Evolutionary conservation across 495 filamentous ascomycete species (phyloP), one percentile per base, ranked within the genome.

Genomic region (Neurospora sublineolata): DNA sequence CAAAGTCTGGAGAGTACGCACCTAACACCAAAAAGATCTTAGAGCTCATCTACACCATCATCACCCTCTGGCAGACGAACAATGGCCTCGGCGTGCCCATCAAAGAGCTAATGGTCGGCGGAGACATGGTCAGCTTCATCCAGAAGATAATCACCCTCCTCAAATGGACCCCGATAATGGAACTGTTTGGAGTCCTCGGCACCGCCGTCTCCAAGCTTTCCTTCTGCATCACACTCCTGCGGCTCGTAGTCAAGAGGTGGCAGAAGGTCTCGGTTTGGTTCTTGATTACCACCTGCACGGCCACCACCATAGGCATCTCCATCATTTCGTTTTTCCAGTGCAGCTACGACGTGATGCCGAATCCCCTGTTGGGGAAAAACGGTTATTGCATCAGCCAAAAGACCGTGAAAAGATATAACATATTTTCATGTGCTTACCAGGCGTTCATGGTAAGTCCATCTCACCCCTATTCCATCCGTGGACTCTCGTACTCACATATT

Each of bases 101-200:
- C 46, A 20, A 23, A 1, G 3, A 12, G 10, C 20, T 58, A 23
- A 27, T 6, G 10, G 42, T 18, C 12, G 20, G 20, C 11, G 46
- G n/a, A 14, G n/a, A 27, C 46, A 23, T 58, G 10, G 10, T n/a
- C n/a, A 23, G 9, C 3, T 3, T 46, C n/a, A 23, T 58, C 9
- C 20, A 58, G n/a, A 58, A 23, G 46, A 11, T 58, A 20, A 77
- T 40, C 79, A 78, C 75, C 33, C 78, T 72, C n/a, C 77, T 78
- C 37, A 83, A 75, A n/a, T 83, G 74, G 6, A 39, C 67, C 20
- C 85, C 72, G 70, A 58, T 58, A 20, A 58, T 58, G 46, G 71
- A 72, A 67, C 39, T 68, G 30, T 68, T 72, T 38, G 71, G 20
- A 20, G 68, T 72, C 30, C 14, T 68, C 12, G 71, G 40, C 20